Conservation (phyloP, 352 stramenopile species). For the Phytophthora aleatoria region DNA sequence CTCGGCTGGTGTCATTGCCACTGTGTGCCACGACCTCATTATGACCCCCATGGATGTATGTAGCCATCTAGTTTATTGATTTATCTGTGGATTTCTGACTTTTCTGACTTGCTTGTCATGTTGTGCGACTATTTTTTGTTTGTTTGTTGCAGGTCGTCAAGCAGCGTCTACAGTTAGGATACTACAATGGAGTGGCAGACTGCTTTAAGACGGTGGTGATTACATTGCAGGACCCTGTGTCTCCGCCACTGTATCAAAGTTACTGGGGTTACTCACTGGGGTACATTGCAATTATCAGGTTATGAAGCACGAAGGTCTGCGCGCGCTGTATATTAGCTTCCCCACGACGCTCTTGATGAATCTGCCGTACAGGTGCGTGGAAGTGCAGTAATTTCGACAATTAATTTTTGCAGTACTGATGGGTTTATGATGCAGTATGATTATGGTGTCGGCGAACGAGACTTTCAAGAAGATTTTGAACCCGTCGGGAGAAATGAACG, state of each 20-base stretch:
- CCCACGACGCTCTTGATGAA: slow-evolving; percentile 99
- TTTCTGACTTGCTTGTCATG: background rate
- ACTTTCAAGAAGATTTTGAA: slow-evolving; percentile 95
- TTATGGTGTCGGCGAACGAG: slow-evolving; percentile 99
- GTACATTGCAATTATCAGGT: slow-evolving; percentile 45
- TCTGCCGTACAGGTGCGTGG: slow-evolving; percentile 92
- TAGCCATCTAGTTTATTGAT: background rate
- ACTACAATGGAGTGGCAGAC: slow-evolving; percentile 94
- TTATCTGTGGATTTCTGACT: background rate
- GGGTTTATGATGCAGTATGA: slow-evolving; percentile 68
- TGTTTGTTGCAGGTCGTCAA: slow-evolving; percentile 91
- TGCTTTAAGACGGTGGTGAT: slow-evolving; percentile 84
- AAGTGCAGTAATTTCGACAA: background rate
- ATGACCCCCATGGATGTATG: slow-evolving; percentile 98
- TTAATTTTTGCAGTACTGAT: background rate
- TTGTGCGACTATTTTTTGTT: background rate
- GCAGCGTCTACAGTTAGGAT: slow-evolving; percentile 98
- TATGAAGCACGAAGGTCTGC: slow-evolving; percentile 74
- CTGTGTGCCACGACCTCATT: slow-evolving; percentile 97
- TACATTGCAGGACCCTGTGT: slow-evolving; percentile 23
- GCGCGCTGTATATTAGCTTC: slow-evolving; percentile 94
- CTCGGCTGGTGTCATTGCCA: slow-evolving; percentile 93
- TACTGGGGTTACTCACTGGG: slow-evolving; percentile 22
- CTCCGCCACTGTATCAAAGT: slow-evolving; percentile 14
- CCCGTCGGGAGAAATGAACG: slow-evolving; percentile 86